Base-by-base conservation (phyloP, 805 yeast genomes). In the Candida stauntonica region DNA sequence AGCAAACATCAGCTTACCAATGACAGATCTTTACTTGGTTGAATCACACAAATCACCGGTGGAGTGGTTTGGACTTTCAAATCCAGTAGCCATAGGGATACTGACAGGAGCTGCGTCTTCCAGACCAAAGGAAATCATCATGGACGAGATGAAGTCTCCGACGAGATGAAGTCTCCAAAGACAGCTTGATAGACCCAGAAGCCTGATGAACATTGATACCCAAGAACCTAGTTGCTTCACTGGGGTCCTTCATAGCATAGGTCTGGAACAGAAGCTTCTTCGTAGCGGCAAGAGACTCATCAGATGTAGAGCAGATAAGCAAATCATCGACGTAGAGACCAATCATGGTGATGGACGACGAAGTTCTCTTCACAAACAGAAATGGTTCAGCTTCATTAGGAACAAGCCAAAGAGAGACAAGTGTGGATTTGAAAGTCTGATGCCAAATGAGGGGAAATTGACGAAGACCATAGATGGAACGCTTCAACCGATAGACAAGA, bases 1-100 rank as follows among this genome's bases (percentile, higher is more conserved):
- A 5, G 38, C 42, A 32, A 38, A 38, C 33, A 38, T 19, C 1
- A 38, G 18, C 27, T 32, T 38, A 2, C 42, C 42, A 33, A 38
- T 24, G 13, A 38, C 5, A 11, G 31, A 24, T 3, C 42, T 32
- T 13, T 29, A 33, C 13, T 14, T 18, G 16, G 23, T n/a, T 8
- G 9, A 29, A 29, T 38, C 28, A 26, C 24, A 29, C 18, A 31
- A 27, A 2, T 26, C 31, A 15, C 18, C 37, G 16, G 17, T 15
- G 11, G 23, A 11, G 15, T 17, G 23, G 12, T 17, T 12, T 2
- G 27, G 14, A 7, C 9, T 17, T 4, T 20, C 32, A 21, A 29
- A 29, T 11, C 38, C 32, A 12, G 33, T 6, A 9, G 28, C n/a
- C 32, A 17, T 29, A 11, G 38, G 38, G 20, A 29, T 21, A 8